Percentiles rank a stretch among this genome's conserved stretches.
Conservation (phyloP, 208 protist genomes). For the Acanthamoeba triangularis region DNA sequence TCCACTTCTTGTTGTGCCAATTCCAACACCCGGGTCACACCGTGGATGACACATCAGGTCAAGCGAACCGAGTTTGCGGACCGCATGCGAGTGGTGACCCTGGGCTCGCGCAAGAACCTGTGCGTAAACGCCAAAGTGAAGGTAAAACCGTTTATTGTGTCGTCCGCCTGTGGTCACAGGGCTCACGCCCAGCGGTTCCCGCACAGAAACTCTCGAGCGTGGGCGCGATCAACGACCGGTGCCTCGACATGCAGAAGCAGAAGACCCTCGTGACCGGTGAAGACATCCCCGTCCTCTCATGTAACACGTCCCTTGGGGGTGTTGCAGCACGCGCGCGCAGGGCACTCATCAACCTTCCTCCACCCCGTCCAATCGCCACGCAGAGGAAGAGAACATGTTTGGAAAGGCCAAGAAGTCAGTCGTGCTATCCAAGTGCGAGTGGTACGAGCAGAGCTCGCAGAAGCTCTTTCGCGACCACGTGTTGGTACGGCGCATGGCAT, state of each 20-base stretch:
- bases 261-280: slow-evolving; percentile 54
- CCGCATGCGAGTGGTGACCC: slow-evolving; percentile 91
- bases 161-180: neutral
- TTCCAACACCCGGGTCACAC: neutral
- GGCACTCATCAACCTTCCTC: neutral
- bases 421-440: slow-evolving; percentile 51
- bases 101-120: slow-evolving; percentile 95
- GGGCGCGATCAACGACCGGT: slow-evolving; percentile 94
- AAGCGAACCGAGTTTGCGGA: slow-evolving; percentile 92
- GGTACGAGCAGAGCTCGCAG: slow-evolving; percentile 41
- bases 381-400: neutral
- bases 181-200: neutral
- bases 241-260: slow-evolving; percentile 92
- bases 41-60: slow-evolving; percentile 73
- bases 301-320: neutral
- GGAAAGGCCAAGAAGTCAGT: slow-evolving; percentile 56
- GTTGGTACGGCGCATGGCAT: neutral
- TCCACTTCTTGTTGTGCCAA: neutral
- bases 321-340: neutral
- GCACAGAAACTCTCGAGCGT: slow-evolving; percentile 66
- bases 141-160: neutral
- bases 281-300: too few species aligned
- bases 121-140: slow-evolving; percentile 93
- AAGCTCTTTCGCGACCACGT: slow-evolving; percentile 63
- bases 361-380: neutral